Evolutionary conservation across 106 monocot species (phyloP), one percentile per base, ranked within the genome.

Genomic region (Xerophyta viscosa): DNA sequence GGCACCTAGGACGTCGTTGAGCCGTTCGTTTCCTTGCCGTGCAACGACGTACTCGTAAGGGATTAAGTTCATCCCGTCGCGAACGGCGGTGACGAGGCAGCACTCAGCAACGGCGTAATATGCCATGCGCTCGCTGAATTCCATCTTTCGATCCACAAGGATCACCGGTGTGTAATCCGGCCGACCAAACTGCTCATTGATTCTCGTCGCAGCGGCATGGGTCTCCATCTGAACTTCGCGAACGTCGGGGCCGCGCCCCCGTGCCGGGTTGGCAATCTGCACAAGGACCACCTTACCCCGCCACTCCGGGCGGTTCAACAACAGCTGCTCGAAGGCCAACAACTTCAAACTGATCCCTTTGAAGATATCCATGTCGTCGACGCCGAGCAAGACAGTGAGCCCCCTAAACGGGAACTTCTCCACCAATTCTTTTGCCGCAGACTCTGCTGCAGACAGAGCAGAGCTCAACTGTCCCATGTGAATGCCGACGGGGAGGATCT

Each of bases 41-140:
- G 85, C 71, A 23, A 86, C 75, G 10, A 86, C 52, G 30, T 86
- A 86, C 50, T 80, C 80, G 36, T 86, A 86, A 2, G 86, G 86
- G 21, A 86, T 86, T 1, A 80, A 68, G 69, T 86, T 86, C 86
- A 86, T 86, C 4, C 86, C 86, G 60, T 86, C 86, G 19, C 86
- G 64, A 8, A 86, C 86, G 0, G 86, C 86, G 1, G 80, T 86
- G 22, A 86, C 72, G 26, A 86, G 26, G 21, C 86, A 86, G 18
- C 80, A 86, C 52, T 86, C 80, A 0, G 86, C 86, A 9, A 80
- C 76, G 13, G 70, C 80, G 12, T 86, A 86, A 54, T 77, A 80
- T 8, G 80, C 86, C 50, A 73, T 67, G 27, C 77, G 50, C 41
- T 86, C 86, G 4, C 77, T 80, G 29, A 86, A 80, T 49, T 70